A percentile compares a stretch with the other conserved stretches of the same genome.
Evolutionary conservation across 768 basidiomycete species (phyloP).

Genomic region (Termitomyces sp.): DNA sequence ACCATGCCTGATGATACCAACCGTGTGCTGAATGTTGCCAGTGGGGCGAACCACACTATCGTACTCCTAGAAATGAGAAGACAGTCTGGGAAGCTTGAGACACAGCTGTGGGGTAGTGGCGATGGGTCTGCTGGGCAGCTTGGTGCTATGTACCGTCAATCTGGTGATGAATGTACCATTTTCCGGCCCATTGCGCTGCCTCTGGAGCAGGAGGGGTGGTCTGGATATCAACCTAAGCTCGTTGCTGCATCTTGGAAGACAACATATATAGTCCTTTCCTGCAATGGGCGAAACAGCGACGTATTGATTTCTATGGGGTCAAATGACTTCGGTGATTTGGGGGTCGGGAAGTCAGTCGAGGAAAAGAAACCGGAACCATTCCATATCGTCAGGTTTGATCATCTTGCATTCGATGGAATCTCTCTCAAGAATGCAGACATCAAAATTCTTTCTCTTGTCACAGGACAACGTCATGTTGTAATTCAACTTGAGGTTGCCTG

Average conservation of each 20-base stretch:
- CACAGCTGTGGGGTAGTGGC: constrained; percentile 70
- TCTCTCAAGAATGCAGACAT: constrained; percentile 17
- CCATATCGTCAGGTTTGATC: constrained; percentile 38
- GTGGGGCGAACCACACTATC: constrained; percentile 79
- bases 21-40: constrained; percentile 46
- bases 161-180: constrained; percentile 18
- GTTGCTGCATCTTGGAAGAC: constrained; percentile 83
- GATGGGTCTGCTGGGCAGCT: constrained; percentile 71
- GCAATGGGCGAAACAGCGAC: constrained; percentile 34
- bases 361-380: constrained; percentile 19
- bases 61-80: constrained; percentile 43
- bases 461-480: constrained; percentile 74
- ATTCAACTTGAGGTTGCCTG: constrained; percentile 29
- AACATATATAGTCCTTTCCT: constrained; percentile 61
- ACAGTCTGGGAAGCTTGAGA: constrained; percentile 8
- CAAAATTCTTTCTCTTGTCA: constrained; percentile 37
- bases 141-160: constrained; percentile 34
- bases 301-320: constrained; percentile 74
- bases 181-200: constrained; percentile 47
- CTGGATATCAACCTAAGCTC: constrained; percentile 36
- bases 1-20: constrained; percentile 23
- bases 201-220: constrained; percentile 27
- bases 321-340: constrained; percentile 81
- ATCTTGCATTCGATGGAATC: constrained; percentile 24
- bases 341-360: constrained; percentile 34